These are phyloP conservation scores for Helminthosporium solani DNA, from an alignment of 2,329 filamentous ascomycete species.

Conservation along the genomic window DNA sequence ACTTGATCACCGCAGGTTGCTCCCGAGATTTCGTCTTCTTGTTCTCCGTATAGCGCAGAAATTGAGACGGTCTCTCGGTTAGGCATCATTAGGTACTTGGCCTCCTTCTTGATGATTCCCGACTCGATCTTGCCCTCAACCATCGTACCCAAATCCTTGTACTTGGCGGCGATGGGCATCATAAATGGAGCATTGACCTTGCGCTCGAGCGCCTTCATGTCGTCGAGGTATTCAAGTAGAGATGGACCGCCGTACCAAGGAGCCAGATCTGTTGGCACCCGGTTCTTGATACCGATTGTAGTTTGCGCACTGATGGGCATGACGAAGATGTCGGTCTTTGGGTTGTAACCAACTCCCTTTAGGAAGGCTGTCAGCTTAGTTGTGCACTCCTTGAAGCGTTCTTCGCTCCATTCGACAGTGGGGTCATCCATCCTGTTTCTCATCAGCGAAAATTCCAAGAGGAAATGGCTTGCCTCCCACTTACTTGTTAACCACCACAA, in stretches of 20 bases:
- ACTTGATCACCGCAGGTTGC: conserved; percentile 94
- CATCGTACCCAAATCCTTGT: conserved; percentile 95
- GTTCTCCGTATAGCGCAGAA: conserved; percentile 87
- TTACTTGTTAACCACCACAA: conserved; percentile 80
- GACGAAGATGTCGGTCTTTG: conserved; percentile 89
- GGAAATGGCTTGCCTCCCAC: too few relatives aligned
- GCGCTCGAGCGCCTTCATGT: conserved; percentile 88
- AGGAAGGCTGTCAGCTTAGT: conserved; percentile 85
- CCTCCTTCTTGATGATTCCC: conserved; percentile 88
- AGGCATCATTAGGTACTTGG: conserved; percentile 89
- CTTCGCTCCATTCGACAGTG: conserved; percentile 94
- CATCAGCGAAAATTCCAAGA: too few relatives aligned
- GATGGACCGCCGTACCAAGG: conserved; percentile 89
- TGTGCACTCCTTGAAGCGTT: conserved; percentile 89
- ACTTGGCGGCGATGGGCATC: conserved; percentile 97
- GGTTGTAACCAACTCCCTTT: conserved; percentile 89
- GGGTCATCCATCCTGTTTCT: conserved; percentile 77
- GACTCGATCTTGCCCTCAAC: conserved; percentile 97
- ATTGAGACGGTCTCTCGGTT: conserved; percentile 81
- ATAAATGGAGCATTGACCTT: conserved; percentile 98
- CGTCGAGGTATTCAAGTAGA: conserved; percentile 91
- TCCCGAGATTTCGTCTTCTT: conserved; percentile 82
- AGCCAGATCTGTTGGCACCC: conserved; percentile 69
- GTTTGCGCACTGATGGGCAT: conserved; percentile 95
- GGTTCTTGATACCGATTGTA: conserved; percentile 79